phyloP scores from a whole-genome alignment of 225 moss, liverwort and hornwort genomes.

The Polytrichum formosum region DNA sequence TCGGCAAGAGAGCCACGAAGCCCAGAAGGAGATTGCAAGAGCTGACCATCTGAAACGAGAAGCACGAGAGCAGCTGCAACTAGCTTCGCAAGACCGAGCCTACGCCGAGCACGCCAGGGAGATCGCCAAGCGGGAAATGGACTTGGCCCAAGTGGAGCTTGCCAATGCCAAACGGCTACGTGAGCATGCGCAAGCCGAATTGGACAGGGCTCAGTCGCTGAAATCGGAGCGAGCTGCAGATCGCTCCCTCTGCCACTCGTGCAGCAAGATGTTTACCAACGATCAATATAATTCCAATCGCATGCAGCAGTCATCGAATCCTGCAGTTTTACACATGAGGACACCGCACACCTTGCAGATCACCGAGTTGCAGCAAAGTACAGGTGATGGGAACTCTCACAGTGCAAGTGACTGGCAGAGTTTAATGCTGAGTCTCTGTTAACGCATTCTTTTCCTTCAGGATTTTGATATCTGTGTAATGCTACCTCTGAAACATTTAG shows the following conservation, averaged over 20 bases:
- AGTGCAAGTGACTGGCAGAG: no score
- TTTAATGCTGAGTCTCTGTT: no score
- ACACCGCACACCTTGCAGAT: no score
- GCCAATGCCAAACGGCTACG: slow-evolving; percentile 40
- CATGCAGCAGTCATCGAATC: no score
- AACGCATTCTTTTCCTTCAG: no score
- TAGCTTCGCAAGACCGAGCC: slow-evolving; percentile 37
- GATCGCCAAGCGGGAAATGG: slow-evolving; percentile 43
- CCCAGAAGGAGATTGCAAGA: slow-evolving; percentile 34
- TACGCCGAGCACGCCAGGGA: slow-evolving; percentile 41
- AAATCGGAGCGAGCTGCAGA: slow-evolving; percentile 22
- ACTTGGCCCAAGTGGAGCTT: slow-evolving; percentile 48
- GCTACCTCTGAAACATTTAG: no score
- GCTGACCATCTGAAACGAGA: slow-evolving; percentile 34
- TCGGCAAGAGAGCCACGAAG: slow-evolving; percentile 31
- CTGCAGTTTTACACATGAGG: no score
- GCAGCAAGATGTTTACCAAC: background rate
- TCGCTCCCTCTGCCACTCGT: slow-evolving; percentile 18
- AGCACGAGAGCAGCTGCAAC: slow-evolving; percentile 43
- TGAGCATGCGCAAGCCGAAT: slow-evolving; percentile 36
- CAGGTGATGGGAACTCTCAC: no score
- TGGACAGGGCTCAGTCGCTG: slow-evolving; percentile 27
- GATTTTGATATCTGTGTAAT: no score
- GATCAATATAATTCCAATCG: no score
- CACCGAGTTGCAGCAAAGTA: no score